Base-by-base conservation (phyloP, 2,329 filamentous ascomycete genomes). In the Xylaria sp. region DNA sequence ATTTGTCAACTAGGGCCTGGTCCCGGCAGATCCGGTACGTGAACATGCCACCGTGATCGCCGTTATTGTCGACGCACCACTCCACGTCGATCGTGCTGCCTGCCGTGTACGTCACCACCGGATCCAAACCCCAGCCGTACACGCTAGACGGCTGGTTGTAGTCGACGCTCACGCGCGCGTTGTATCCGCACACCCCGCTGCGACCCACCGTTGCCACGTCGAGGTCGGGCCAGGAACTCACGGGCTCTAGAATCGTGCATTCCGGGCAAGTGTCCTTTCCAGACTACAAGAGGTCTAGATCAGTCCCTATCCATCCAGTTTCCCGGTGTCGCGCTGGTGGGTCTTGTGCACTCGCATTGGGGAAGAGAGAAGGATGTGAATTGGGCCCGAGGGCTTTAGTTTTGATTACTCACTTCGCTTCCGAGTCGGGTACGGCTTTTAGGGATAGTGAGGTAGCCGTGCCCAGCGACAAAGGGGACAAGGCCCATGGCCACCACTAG, bases 31-130 rank as follows among this genome's bases (percentile, higher is more conserved):
- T 79, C 9, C 83, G 81, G 70, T 84, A 85, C 67, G 72, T 78
- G 72, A 84, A 85, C 82, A 85, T 85, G 71, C 83, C 83, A 25
- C 83, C 82, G 64, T 85, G 83, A 65, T 85, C 83, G 0, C 83
- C 83, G 66, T 85, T 85, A 72, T 84, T 73, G 67, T 86, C 83
- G 17, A 85, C 78, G 55, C 83, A 85, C 83, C 83, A 85, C 69
- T 83, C 74, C 0, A 85, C 83, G 23, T 83, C 79, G 23, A 84
- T 71, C 0, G 77, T 71, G 9, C 84, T 73, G 0, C 82, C 83
- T 0, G 79, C 72, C 0, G 72, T 71, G 71, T 84, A 85, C 1
- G 77, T 82, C 1, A 70, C 77, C 0, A 84, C 79, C 0, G 77
- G 72, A 0, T 72, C 56, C 9, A 70, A 74, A 21, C 83, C 83